Evolutionary conservation across 1,139 yeast genomes (phyloP), one percentile per base, ranked within the genome.

Genomic region (Debaryomycetaceae sp.): DNA sequence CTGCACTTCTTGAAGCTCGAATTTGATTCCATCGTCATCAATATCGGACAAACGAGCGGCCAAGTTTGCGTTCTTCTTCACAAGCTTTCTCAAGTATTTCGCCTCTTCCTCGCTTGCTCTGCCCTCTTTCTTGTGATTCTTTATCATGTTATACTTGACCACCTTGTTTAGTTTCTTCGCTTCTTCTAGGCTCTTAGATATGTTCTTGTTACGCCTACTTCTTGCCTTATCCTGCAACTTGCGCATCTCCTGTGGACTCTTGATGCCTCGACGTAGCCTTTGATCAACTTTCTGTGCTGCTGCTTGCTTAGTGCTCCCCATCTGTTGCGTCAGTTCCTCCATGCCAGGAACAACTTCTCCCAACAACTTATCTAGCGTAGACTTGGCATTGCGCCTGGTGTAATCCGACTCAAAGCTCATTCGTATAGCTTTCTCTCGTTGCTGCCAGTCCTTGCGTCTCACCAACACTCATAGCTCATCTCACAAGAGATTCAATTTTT

Each of bases 131-230:
- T 70, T 64, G 50, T 75, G 83, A 37, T 62, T 59, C 49, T 75
- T 70, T 46, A 81, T 68, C 41, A 80, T 65, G 42, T 75, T 70
- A 48, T 81, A 67, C 51, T 78, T 79, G 14, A 85, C 83, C 44
- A 71, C 57, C 51, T 73, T 76, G 41, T 69, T 68, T 42, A 82
- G 67, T 49, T 70, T 66, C 36, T 66, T 65, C 14, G 75, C 69
- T 20, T 61, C 57, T n/a, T 61, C 65, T 31, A 61, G 58, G 34
- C 63, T 61, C 46, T 67, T 65, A 50, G 65, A 72, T 34, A 75
- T 65, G 42, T 63, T 64, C 39, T 62, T 59, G 49, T 71, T 71
- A 31, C 50, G 49, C 36, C 51, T 51, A 42, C 59, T 60, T 50
- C 68, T 70, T 35, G 54, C 49, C 39, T 65, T 62, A 52, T 72